Conservation (phyloP, 106 monocot genomes). For the Phalaenopsis aphrodite region DNA sequence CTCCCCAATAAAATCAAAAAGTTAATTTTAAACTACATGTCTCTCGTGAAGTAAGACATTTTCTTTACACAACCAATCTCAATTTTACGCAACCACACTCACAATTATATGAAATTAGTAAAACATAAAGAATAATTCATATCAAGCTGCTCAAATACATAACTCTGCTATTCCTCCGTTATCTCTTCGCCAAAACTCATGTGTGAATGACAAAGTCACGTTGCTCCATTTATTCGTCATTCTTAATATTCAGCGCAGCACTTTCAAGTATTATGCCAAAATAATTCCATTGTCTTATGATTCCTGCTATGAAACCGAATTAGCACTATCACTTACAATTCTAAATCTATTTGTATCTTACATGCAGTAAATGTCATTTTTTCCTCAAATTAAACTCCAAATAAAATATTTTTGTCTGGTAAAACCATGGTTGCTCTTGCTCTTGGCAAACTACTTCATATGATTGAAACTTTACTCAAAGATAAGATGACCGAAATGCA, state of each 20-base stretch:
- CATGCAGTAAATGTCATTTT: background rate
- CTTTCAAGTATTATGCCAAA: background rate
- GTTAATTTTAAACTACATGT: too few relatives aligned
- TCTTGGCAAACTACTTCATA: conserved; percentile 82
- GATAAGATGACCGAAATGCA: conserved; percentile 95
- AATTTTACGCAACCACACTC: too few relatives aligned
- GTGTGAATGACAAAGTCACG: too few relatives aligned
- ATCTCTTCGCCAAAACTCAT: too few relatives aligned
- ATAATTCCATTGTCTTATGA: background rate
- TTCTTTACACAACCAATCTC: too few relatives aligned
- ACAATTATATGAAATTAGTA: too few relatives aligned
- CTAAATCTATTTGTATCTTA: background rate
- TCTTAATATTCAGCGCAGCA: background rate
- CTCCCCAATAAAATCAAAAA: too few relatives aligned
- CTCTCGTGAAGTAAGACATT: too few relatives aligned
- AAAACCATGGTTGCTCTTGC: conserved; percentile 94
- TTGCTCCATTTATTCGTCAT: too few relatives aligned
- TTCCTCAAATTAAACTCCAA: background rate
- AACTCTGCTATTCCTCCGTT: too few relatives aligned
- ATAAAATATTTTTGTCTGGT: conserved; percentile 27
- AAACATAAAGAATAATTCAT: too few relatives aligned
- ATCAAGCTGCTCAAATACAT: too few relatives aligned
- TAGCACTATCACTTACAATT: background rate
- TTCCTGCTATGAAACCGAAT: background rate
- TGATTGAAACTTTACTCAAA: conserved; percentile 77